Evolutionary conservation across 345 rosid genomes (phyloP).

Genomic region (Lepidium sativum): DNA sequence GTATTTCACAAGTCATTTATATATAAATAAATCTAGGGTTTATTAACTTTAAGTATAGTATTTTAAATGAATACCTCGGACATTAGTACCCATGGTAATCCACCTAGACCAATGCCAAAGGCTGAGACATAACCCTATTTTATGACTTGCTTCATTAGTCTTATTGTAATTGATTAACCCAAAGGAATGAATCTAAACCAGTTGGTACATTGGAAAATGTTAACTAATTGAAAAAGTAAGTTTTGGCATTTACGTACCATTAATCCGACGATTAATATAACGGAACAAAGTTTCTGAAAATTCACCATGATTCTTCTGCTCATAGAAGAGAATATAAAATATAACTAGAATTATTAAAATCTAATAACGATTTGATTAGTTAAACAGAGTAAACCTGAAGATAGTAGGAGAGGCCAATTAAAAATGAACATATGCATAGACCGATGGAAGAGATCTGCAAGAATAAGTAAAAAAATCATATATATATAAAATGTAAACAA

Average conservation of each 20-base stretch:
- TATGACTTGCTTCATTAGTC: background rate
- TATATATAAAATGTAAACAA: too few species aligned
- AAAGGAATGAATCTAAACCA: background rate
- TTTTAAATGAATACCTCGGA: constrained; percentile 42
- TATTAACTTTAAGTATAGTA: too few species aligned
- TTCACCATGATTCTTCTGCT: constrained; percentile 14
- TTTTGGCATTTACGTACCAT: constrained; percentile 29
- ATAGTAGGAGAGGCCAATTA: constrained; percentile 37
- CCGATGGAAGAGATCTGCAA: constrained; percentile 33
- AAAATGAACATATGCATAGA: constrained; percentile 24
- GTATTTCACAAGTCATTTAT: background rate
- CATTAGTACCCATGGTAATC: constrained; percentile 52
- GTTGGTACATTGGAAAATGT: too few species aligned
- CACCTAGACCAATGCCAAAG: constrained; percentile 38
- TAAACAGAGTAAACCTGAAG: constrained; percentile 30
- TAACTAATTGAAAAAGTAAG: too few species aligned
- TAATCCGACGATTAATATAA: constrained; percentile 30
- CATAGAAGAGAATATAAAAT: background rate
- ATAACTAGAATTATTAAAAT: background rate
- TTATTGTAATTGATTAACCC: background rate
- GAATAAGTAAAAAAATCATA: too few species aligned
- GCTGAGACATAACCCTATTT: constrained; percentile 31
- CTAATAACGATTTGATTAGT: too few species aligned
- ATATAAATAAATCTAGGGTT: too few species aligned
- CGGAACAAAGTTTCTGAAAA: constrained; percentile 25